Evolutionary conservation across 495 filamentous ascomycete genomes (phyloP), one percentile per base, ranked within the genome.

Genomic region (Penicillium diatomitis): DNA sequence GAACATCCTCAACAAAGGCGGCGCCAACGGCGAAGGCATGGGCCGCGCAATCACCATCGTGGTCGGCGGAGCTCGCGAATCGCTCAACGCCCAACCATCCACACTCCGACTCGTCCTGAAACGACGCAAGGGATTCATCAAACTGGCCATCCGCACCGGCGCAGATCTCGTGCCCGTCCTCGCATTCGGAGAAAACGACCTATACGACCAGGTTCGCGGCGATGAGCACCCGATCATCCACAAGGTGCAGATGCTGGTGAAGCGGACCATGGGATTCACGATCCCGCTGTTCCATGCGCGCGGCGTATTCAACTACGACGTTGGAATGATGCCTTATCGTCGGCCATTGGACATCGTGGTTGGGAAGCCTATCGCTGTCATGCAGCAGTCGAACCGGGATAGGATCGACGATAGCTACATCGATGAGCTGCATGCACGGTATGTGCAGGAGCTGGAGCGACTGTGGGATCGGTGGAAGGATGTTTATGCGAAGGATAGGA

Each of bases 271-370:
- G 65, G 92, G 92, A n/a, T 98, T 96, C 57, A 97, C 92, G 0
- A 74, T 97, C 3, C 92, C 92, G 3, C 68, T 96, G 31, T 82
- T 96, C 49, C 90, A 95, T 67, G 90, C 90, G 2, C 64, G 89
- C 10, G 92, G 92, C 2, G 84, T 97, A 6, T 96, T 97, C 66
- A 98, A 98, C 60, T 97, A 98, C 53, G 92, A 98, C 63, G 87
- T 96, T 1, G 92, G 92, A 0, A 61, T 97, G 46, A 86, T 97
- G 87, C 92, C 92, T 5, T 97, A 97, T 66, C 79, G 94, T 33
- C 71, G 82, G 34, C 84, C 89, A 10, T 55, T 98, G 37, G 91
- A 97, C 58, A 77, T 95, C 33, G 90, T 98, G 6, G 86, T 95
- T 5, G 91, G 90, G 2, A 71, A 76, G 48, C 87, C 90, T 3